A percentile compares a stretch with the other conserved stretches of the same genome.
Conservation (phyloP, 805 yeast species). For the Kuraishia molischiana region DNA sequence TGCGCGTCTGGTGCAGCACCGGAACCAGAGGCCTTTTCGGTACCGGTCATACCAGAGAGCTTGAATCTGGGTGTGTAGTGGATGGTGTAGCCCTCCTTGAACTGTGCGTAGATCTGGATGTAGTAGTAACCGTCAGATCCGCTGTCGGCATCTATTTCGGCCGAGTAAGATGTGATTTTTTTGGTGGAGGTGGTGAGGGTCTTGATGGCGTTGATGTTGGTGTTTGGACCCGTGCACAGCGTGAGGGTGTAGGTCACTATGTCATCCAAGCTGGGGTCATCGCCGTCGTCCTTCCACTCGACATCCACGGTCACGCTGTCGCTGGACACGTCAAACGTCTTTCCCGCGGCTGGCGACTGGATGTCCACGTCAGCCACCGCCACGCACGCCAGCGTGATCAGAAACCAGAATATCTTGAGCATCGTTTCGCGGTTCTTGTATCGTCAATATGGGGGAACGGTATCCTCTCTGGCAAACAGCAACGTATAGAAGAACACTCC, state of each 20-base stretch:
- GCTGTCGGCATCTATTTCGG: conserved; percentile 28
- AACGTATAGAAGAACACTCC: too few species aligned
- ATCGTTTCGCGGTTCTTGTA: too few species aligned
- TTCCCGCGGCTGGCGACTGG: conserved; percentile 29
- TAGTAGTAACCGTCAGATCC: conserved; percentile 63
- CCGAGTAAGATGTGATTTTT: conserved; percentile 27
- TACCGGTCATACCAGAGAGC: conserved; percentile 66
- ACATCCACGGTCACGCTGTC: conserved; percentile 28
- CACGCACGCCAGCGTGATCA: conserved; percentile 4
- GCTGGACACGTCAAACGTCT: conserved; percentile 26
- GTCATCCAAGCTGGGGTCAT: conserved; percentile 32
- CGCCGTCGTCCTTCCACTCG: conserved; percentile 49
- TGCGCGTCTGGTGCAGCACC: conserved; percentile 35
- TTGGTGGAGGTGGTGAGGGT: conserved; percentile 21
- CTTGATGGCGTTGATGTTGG: conserved; percentile 29
- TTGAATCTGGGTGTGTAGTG: conserved; percentile 62
- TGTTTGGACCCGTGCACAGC: conserved; percentile 62
- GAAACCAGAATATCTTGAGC: not conserved
- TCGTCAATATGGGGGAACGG: too few species aligned
- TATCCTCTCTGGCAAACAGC: too few species aligned
- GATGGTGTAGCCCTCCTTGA: conserved; percentile 37
- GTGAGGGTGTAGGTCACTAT: conserved; percentile 37
- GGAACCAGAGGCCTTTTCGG: conserved; percentile 36
- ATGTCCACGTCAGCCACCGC: conserved; percentile 40
- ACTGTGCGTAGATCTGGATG: conserved; percentile 53